Evolutionary conservation across 179 eudicot species (phyloP).

Genomic region (Corrigiola litoralis): DNA sequence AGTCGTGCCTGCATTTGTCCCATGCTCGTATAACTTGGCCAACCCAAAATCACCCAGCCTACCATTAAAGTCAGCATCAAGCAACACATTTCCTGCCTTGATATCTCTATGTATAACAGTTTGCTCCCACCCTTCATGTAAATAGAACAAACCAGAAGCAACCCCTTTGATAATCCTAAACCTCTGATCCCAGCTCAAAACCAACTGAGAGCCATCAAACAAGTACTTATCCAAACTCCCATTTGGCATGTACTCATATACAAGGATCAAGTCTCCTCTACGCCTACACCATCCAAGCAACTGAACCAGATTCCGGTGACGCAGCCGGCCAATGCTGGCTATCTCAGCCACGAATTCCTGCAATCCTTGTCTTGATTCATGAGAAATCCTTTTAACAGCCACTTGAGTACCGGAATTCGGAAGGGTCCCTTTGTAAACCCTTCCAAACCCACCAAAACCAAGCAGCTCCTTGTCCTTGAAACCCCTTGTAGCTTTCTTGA

Average conservation of each 20-base stretch:
- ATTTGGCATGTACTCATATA: constrained; percentile 76
- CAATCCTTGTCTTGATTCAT: constrained; percentile 58
- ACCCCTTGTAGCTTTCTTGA: constrained; percentile 58
- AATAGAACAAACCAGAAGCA: constrained; percentile 60
- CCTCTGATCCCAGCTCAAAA: constrained; percentile 60
- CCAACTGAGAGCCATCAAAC: constrained; percentile 29
- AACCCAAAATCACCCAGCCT: constrained; percentile 49
- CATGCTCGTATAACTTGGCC: constrained; percentile 55
- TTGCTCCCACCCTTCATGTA: constrained; percentile 83
- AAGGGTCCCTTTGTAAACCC: constrained; percentile 62
- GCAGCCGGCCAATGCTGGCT: constrained; percentile 49
- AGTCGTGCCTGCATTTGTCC: constrained; percentile 44
- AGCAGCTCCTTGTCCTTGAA: constrained; percentile 52
- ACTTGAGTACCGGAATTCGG: constrained; percentile 32
- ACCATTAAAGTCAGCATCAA: constrained; percentile 45
- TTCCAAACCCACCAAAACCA: constrained; percentile 73
- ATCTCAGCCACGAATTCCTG: constrained; percentile 56
- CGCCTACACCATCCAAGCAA: constrained; percentile 61
- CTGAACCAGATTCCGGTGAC: constrained; percentile 61
- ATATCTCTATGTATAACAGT: constrained; percentile 76
- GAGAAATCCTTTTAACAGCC: constrained; percentile 52
- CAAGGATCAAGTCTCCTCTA: constrained; percentile 51
- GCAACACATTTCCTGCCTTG: constrained; percentile 59
- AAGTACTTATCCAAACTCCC: constrained; percentile 68
- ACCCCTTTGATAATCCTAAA: constrained; percentile 66